phyloP scores from a whole-genome alignment of 306 rosid genomes.

The Medicago arabica region DNA sequence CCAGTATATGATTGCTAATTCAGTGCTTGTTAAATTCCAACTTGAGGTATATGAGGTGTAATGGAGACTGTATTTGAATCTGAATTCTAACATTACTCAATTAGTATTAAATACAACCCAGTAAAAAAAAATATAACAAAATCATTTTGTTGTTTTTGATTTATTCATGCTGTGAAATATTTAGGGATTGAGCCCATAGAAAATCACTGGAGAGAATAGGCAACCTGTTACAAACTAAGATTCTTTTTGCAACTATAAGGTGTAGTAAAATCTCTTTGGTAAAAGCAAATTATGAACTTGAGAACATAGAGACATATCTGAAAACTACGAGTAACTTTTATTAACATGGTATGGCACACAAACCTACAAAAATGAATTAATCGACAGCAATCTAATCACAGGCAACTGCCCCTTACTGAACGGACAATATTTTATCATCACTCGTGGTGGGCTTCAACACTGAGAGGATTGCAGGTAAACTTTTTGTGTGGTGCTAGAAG shows the following conservation, averaged over 20 bases:
- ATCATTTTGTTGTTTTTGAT: no score
- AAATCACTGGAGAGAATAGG: no score
- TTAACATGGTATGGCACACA: background rate
- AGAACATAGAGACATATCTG: background rate
- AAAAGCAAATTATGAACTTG: background rate
- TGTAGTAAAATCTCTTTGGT: background rate
- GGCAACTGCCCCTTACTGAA: background rate
- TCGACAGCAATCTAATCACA: background rate
- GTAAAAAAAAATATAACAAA: no score
- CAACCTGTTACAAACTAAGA: no score
- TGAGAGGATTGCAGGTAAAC: background rate
- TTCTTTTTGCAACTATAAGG: background rate
- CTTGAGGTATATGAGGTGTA: no score
- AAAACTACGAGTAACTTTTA: slow-evolving; percentile 1
- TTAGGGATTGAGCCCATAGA: no score
- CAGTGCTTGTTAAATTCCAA: background rate
- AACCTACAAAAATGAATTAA: slow-evolving; percentile 1
- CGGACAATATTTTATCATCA: background rate
- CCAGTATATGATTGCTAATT: background rate
- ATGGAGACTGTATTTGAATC: no score
- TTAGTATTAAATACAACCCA: no score
- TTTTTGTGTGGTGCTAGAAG: background rate
- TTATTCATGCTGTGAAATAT: no score
- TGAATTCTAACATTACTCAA: no score
- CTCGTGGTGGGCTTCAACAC: background rate